Evolutionary conservation across 2,329 filamentous ascomycete species (phyloP).

Genomic region (Cladosporium sp.): DNA sequence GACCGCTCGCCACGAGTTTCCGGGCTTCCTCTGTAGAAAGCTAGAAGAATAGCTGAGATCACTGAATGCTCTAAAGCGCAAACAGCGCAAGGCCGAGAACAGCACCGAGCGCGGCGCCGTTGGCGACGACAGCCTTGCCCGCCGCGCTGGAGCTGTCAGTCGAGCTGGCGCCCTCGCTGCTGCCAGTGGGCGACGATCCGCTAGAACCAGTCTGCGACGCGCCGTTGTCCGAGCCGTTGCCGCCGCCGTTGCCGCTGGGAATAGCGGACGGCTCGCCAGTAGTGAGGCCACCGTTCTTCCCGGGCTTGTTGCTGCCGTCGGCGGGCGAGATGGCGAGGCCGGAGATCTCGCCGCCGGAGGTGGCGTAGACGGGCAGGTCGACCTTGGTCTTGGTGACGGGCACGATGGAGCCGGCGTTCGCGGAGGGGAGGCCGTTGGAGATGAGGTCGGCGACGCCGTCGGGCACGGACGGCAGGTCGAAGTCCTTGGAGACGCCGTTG

Average conservation of each 20-base stretch:
- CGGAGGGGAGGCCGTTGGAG: slow-evolving; percentile 63
- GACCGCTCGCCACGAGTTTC: too few relatives aligned
- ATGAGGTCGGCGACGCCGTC: slow-evolving; percentile 66
- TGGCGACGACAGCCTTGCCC: slow-evolving; percentile 1
- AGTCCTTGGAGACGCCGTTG: slow-evolving; percentile 67
- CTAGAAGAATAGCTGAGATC: too few relatives aligned
- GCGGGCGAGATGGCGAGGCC: slow-evolving; percentile 55
- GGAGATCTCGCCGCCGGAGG: slow-evolving; percentile 52
- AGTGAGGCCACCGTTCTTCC: slow-evolving; percentile 34
- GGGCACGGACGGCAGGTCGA: slow-evolving; percentile 66
- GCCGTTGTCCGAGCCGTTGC: not conserved
- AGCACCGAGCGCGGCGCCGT: slow-evolving; percentile 5
- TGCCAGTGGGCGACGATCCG: not conserved
- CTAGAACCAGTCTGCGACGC: not conserved
- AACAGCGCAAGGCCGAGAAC: slow-evolving; percentile 2
- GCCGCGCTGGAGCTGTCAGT: not conserved
- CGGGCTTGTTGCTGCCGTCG: slow-evolving; percentile 51
- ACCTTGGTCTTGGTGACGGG: slow-evolving; percentile 52
- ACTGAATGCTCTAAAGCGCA: too few relatives aligned
- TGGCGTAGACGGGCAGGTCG: slow-evolving; percentile 51
- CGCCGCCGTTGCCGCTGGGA: not conserved
- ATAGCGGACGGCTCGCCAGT: slow-evolving; percentile 15
- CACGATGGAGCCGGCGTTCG: slow-evolving; percentile 53
- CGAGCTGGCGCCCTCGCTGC: not conserved
- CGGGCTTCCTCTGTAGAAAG: too few relatives aligned